Evolutionary conservation across 345 rosid genomes (phyloP).

Genomic region (Pugionium cornutum): DNA sequence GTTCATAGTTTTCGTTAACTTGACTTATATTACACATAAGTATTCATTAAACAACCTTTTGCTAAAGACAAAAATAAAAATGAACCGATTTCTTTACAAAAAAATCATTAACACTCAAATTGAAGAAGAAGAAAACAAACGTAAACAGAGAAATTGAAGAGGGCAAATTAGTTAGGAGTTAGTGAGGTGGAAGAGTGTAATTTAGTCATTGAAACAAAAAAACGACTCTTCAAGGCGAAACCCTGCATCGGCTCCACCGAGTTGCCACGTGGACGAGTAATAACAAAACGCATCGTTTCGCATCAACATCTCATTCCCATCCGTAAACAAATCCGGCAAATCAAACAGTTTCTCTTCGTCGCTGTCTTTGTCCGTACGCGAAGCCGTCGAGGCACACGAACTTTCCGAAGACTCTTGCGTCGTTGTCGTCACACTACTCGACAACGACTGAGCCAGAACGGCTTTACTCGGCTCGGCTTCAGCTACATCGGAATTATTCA

Average conservation of each 20-base stretch:
- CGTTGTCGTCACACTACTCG: conserved; percentile 26
- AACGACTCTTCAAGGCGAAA: conserved; percentile 68
- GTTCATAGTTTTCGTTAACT: neutral
- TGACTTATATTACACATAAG: conserved; percentile 27
- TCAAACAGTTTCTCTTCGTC: conserved; percentile 76
- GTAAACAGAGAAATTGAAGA: neutral
- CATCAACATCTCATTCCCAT: conserved; percentile 38
- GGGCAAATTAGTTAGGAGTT: conserved; percentile 23
- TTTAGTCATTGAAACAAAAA: conserved; percentile 51
- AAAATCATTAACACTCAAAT: conserved; percentile 20
- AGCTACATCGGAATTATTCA: neutral
- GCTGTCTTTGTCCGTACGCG: conserved; percentile 31
- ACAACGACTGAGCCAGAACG: conserved; percentile 31
- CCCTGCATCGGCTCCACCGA: conserved; percentile 58
- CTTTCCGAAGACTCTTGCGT: conserved; percentile 46
- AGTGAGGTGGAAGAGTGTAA: conserved; percentile 19
- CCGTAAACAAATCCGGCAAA: conserved; percentile 73
- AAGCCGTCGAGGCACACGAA: conserved; percentile 40
- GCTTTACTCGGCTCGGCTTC: conserved; percentile 40
- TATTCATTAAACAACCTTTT: conserved; percentile 9
- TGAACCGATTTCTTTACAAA: conserved; percentile 20
- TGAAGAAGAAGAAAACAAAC: neutral
- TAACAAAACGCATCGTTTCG: conserved; percentile 48
- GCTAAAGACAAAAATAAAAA: conserved; percentile 2
- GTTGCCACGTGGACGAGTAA: conserved; percentile 65